Evolutionary conservation across 345 rosid species (phyloP).

Genomic region (Xanthoceras sorbifolium): DNA sequence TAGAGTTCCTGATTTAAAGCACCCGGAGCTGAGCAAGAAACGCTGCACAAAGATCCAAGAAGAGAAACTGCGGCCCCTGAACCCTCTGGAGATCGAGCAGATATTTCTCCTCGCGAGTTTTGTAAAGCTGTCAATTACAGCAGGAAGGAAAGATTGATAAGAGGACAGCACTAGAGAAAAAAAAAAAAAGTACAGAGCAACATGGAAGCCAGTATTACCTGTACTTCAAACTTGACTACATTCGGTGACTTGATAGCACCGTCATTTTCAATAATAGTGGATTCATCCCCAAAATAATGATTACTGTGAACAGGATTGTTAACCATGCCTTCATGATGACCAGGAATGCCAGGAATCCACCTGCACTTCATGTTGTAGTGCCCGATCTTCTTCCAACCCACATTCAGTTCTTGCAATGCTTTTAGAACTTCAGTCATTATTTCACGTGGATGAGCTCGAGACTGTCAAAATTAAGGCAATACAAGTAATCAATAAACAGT

Average conservation of each 20-base stretch:
- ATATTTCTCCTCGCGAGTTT: constrained; percentile 83
- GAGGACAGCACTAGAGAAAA: neutral
- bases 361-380: constrained; percentile 96
- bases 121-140: constrained; percentile 66
- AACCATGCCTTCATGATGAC: constrained; percentile 66
- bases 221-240: constrained; percentile 88
- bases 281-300: constrained; percentile 71
- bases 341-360: constrained; percentile 67
- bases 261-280: constrained; percentile 57
- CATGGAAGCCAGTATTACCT: constrained; percentile 50
- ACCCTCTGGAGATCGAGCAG: constrained; percentile 85
- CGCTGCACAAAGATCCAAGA: constrained; percentile 91
- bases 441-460: constrained; percentile 85
- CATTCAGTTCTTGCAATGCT: constrained; percentile 84
- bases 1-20: constrained; percentile 39
- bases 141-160: neutral
- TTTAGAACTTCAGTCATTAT: constrained; percentile 87
- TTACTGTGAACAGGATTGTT: constrained; percentile 52
- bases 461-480: constrained; percentile 45
- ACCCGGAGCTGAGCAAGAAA: constrained; percentile 87
- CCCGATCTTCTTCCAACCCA: constrained; percentile 94
- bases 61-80: constrained; percentile 83
- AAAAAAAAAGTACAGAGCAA: neutral
- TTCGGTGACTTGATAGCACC: constrained; percentile 47
- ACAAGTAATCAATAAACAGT: neutral